These are phyloP conservation scores for Dactylellina haptotyla DNA, from an alignment of 2,329 filamentous ascomycete genomes.

Conservation along the genomic window DNA sequence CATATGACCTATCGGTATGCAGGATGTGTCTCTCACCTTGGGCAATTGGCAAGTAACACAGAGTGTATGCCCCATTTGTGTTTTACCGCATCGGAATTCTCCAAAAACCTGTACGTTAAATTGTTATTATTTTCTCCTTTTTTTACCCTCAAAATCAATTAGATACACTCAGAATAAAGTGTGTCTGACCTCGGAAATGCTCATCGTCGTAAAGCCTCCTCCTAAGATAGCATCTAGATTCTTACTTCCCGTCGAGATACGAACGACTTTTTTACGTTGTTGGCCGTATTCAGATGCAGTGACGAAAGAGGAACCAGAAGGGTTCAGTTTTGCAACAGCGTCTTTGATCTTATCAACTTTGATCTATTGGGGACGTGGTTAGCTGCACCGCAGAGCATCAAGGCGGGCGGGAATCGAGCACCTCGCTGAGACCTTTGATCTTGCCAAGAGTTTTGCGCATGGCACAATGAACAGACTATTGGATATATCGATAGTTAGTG, in stretches of 20 bases:
- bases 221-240: conserved; percentile 73
- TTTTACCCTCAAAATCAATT: background rate
- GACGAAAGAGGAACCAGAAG: conserved; percentile 70
- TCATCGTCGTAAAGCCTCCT: conserved; percentile 76
- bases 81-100: conserved; percentile 74
- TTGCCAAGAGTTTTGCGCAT: conserved; percentile 71
- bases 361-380: conserved; percentile 59
- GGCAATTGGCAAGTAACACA: conserved; percentile 71
- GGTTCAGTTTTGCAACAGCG: conserved; percentile 70
- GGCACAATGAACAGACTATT: conserved; percentile 69
- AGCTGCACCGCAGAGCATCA: background rate
- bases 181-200: conserved; percentile 68
- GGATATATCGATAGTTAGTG: conserved; percentile 5
- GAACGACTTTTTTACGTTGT: conserved; percentile 71
- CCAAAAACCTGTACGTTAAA: conserved; percentile 65
- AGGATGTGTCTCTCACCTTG: conserved; percentile 59
- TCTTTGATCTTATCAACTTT: conserved; percentile 79
- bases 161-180: background rate
- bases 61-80: conserved; percentile 75
- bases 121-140: background rate
- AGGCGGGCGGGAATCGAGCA: background rate
- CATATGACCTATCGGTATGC: background rate
- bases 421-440: conserved; percentile 68
- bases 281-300: conserved; percentile 73
- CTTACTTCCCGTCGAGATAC: conserved; percentile 76